Evolutionary conservation across 2,329 filamentous ascomycete genomes (phyloP).

Genomic region (Whalleya microplaca): DNA sequence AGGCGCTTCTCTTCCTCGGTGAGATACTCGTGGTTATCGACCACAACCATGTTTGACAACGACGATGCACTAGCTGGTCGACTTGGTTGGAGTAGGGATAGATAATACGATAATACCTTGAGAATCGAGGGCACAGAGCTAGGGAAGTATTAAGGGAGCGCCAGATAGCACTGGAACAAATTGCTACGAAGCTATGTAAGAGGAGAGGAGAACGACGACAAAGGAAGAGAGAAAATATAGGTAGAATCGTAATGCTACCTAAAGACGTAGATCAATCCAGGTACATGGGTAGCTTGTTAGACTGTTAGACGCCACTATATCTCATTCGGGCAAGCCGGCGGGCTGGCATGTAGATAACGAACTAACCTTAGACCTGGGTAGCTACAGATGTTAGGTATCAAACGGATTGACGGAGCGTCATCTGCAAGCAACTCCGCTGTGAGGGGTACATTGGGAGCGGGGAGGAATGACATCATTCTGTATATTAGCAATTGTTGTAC

Average conservation of each 20-base stretch:
- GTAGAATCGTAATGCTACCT: not conserved
- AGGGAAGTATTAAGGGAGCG: not conserved
- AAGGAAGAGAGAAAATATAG: constrained; percentile 5
- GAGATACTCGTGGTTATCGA: constrained; percentile 85
- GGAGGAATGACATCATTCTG: constrained; percentile 19
- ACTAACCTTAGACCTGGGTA: constrained; percentile 3
- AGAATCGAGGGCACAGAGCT: not conserved
- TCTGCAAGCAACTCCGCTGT: not conserved
- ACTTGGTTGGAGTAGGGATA: not conserved
- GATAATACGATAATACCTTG: not conserved
- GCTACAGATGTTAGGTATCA: not conserved
- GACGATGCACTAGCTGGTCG: not conserved
- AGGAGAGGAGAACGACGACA: not conserved
- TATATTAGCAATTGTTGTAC: not conserved
- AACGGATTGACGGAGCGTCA: not conserved
- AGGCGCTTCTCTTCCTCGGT: constrained; percentile 90
- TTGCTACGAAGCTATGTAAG: constrained; percentile 1
- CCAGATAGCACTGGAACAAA: not conserved
- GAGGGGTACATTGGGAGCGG: not conserved
- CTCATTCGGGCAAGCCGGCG: constrained; percentile 32
- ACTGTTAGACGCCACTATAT: constrained; percentile 26
- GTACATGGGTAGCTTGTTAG: constrained; percentile 22
- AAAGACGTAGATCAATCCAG: constrained; percentile 30
- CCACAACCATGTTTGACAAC: constrained; percentile 73
- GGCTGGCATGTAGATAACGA: constrained; percentile 8